Percentiles rank a stretch among this genome's conserved stretches.
These are phyloP conservation scores for Hypomyces rosellus DNA, from an alignment of 2,329 filamentous ascomycete genomes.

Conservation along the genomic window DNA sequence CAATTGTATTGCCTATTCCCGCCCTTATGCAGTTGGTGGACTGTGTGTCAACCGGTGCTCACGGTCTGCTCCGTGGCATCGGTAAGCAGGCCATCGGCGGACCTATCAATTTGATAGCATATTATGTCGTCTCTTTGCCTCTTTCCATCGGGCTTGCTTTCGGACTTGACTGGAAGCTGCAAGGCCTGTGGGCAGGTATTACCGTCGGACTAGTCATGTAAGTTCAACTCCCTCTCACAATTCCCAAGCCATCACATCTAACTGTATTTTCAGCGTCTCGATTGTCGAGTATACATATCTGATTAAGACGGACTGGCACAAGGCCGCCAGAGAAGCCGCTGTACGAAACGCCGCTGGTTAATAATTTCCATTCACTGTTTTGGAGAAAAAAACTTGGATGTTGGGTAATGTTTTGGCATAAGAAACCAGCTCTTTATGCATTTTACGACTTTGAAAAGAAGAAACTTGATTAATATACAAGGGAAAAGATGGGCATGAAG, in stretches of 20 bases:
- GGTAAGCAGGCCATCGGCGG: constrained; percentile 86
- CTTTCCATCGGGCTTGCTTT: constrained; percentile 76
- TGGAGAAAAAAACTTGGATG: no score
- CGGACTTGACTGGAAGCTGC: constrained; percentile 66
- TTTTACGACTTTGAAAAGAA: no score
- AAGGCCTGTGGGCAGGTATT: constrained; percentile 76
- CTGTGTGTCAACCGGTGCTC: constrained; percentile 68
- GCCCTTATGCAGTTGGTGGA: constrained; percentile 90
- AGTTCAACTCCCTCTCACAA: constrained; percentile 23
- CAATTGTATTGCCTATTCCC: constrained; percentile 68
- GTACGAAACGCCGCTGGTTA: constrained; percentile 42
- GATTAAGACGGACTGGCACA: constrained; percentile 46
- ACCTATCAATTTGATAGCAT: constrained; percentile 78
- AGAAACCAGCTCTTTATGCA: no score
- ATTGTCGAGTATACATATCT: constrained; percentile 50
- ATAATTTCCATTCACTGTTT: constrained; percentile 1
- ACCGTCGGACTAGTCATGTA: constrained; percentile 63
- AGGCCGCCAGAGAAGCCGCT: constrained; percentile 47
- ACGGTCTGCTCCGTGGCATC: constrained; percentile 79
- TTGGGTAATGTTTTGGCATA: no score
- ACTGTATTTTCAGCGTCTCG: constrained; percentile 34
- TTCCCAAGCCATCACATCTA: neutral
- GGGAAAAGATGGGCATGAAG: no score
- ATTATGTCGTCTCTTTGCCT: constrained; percentile 82
- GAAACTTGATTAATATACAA: no score